phyloP scores from a whole-genome alignment of 345 rosid species.

The Eucalyptus sp. region DNA sequence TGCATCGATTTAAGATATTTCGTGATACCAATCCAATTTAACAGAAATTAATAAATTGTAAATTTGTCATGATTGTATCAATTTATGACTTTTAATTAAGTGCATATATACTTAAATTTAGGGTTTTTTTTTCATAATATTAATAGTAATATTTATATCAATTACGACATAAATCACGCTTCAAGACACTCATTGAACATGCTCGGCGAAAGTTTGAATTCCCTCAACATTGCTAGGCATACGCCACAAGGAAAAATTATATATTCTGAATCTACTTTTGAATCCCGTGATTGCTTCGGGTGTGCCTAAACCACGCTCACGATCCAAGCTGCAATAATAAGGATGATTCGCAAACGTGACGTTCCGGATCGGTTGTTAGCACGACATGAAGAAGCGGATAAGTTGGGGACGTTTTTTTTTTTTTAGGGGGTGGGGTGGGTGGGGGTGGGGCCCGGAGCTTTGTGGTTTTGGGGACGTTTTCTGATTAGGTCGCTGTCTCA shows the following conservation, averaged over 20 bases:
- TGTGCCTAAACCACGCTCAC: background rate
- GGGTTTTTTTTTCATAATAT: too few species aligned
- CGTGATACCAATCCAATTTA: too few species aligned
- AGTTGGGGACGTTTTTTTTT: background rate
- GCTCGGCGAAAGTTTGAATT: too few species aligned
- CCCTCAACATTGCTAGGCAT: too few species aligned
- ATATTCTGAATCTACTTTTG: background rate
- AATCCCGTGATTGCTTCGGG: background rate
- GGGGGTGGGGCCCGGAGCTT: background rate
- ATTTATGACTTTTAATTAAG: too few species aligned
- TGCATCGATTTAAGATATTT: rapidly evolving
- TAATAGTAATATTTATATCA: too few species aligned
- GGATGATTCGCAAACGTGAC: background rate
- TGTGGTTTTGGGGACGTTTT: background rate
- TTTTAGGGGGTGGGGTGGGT: background rate
- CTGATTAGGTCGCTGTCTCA: background rate
- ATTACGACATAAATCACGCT: too few species aligned
- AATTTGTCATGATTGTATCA: too few species aligned
- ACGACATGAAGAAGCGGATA: background rate
- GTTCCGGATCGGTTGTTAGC: background rate
- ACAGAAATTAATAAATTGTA: rapidly evolving
- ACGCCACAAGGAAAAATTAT: rapidly evolving
- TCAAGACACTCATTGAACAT: too few species aligned
- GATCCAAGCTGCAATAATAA: background rate
- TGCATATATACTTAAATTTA: too few species aligned